Base-by-base conservation (phyloP, 2,329 filamentous ascomycete genomes). In the Aspergillus nomiae region DNA sequence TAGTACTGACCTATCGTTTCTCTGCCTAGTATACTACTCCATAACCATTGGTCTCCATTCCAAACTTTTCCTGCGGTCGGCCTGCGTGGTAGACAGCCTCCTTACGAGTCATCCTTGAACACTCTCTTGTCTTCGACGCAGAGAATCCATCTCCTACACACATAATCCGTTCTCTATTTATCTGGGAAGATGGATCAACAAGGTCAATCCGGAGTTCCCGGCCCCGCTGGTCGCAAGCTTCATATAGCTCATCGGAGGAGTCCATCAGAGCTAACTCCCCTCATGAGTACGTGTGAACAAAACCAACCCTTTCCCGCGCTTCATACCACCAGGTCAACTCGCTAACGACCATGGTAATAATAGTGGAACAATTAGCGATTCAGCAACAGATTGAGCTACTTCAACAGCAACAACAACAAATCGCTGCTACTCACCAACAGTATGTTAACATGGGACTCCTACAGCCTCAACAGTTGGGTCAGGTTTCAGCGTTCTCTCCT, bases 361-460 rank as follows among this genome's bases (percentile, higher is more conserved):
- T 73, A 96, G 94, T 97, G 92, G 94, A 97, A 84, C 94, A 97
- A 86, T 88, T 97, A 77, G 92, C 92, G 76, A 94, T 98, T 77
- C 94, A 97, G 83, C 94, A 97, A 84, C 94, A 98, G 82, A 97
- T 98, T 76, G 94, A 98, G 82, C 87, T 96, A 76, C 86, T 98
- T 75, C 94, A 98, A 83, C 93, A 97, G 79, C 95, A 98, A 79
- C 95, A 98, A 78, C 94, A 98, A 80, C 94, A 97, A 78, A 96
- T 98, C 76, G 92, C 96, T 81, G 92, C 92, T 72, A 95, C 92
- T 68, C 93, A 97, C 76, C 94, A 97, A 81, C 94, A 98, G 82
- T 97, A 97, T 84, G 90, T 97, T 74, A 97, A 95, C 79, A 94
- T 97, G 91, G 92, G 92, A 78, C 93, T 98, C 86, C 89, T 98